Conservation (phyloP, 352 stramenopile species). For the Pythium insidiosum region DNA sequence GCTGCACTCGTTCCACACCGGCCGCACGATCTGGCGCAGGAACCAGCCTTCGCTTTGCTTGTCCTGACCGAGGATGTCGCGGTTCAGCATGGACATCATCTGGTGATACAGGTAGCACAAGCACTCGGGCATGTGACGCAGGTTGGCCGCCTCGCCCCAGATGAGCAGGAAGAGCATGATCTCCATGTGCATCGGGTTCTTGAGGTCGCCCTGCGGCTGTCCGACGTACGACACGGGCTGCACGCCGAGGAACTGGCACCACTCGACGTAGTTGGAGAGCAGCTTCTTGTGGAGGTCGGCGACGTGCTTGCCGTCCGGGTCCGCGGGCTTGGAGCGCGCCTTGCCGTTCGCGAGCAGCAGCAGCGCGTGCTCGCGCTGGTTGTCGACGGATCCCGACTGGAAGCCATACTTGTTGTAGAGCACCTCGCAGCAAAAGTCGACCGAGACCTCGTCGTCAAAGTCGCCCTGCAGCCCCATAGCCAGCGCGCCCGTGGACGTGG, state of each 20-base stretch:
- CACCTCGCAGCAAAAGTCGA: conserved; percentile 69
- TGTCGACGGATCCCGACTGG: conserved; percentile 56
- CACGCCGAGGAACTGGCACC: conserved; percentile 57
- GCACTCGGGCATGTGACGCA: conserved; percentile 91
- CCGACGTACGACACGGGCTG: conserved; percentile 67
- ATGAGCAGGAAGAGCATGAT: conserved; percentile 91
- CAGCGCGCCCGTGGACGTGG: neutral
- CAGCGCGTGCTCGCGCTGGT: conserved; percentile 70
- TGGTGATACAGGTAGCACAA: conserved; percentile 90
- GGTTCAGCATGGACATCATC: conserved; percentile 20
- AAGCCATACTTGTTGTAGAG: conserved; percentile 71
- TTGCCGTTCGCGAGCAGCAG: conserved; percentile 64
- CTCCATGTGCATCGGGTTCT: conserved; percentile 43
- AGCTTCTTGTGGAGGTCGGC: conserved; percentile 70
- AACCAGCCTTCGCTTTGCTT: conserved; percentile 15
- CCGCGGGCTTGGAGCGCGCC: conserved; percentile 36
- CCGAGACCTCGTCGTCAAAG: conserved; percentile 61
- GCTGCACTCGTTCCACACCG: conserved; percentile 20
- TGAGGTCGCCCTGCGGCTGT: conserved; percentile 6
- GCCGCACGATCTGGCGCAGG: conserved; percentile 15
- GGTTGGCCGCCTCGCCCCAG: conserved; percentile 90
- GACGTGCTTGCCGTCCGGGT: conserved; percentile 37
- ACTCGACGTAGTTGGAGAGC: conserved; percentile 66
- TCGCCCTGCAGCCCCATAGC: conserved; percentile 42
- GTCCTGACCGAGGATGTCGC: conserved; percentile 12